phyloP scores from a whole-genome alignment of 2,329 filamentous ascomycete species.

The Diplodia corticola region DNA sequence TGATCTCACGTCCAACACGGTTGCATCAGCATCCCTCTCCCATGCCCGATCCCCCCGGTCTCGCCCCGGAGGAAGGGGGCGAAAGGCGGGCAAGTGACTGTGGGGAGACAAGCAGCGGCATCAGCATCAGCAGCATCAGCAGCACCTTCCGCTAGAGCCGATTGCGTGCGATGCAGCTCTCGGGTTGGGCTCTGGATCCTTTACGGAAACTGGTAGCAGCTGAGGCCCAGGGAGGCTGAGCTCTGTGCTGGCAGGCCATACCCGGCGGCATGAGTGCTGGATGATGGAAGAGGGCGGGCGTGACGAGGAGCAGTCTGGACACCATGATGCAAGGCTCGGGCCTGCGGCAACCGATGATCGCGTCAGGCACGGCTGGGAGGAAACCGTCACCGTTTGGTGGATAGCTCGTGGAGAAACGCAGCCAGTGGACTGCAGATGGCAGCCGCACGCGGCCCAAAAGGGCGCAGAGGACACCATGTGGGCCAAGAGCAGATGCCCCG shows the following conservation, averaged over 20 bases:
- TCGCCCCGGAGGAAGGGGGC: background rate
- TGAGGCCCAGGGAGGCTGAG: background rate
- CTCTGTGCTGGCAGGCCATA: background rate
- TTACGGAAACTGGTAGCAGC: background rate
- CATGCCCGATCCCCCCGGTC: background rate
- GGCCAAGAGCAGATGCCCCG: constrained; percentile 1
- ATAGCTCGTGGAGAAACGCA: background rate
- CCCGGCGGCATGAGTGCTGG: background rate
- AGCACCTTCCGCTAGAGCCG: background rate
- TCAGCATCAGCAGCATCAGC: background rate
- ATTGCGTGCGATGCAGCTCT: background rate
- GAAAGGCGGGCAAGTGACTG: background rate
- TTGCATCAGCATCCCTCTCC: background rate
- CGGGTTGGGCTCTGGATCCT: background rate
- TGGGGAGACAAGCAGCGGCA: background rate
- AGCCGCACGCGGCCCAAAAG: background rate
- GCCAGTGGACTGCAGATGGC: background rate
- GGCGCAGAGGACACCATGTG: background rate
- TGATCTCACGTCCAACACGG: background rate
- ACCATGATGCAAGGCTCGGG: constrained; percentile 8
- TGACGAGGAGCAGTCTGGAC: constrained; percentile 1
- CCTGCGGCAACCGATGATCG: background rate
- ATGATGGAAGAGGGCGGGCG: background rate
- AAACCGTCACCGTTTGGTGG: background rate
- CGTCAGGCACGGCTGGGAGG: constrained; percentile 9